Evolutionary conservation across 2,329 filamentous ascomycete genomes (phyloP).

Genomic region (Dothiorella sarmentorum): DNA sequence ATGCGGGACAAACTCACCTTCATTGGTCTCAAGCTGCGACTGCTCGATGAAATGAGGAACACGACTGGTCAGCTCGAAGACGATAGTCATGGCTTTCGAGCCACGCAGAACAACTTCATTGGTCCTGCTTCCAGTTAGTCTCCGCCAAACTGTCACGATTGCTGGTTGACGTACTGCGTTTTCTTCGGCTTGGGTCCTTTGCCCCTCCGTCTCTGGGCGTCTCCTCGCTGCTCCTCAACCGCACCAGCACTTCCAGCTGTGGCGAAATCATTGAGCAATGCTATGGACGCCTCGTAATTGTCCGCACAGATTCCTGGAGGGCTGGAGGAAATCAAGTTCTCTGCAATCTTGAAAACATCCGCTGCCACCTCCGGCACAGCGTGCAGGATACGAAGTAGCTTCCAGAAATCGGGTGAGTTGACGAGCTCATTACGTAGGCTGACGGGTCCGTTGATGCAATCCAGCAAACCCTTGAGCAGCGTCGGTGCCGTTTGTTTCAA

Average conservation of each 20-base stretch:
- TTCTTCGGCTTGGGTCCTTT: constrained; percentile 54
- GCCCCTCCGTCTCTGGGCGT: constrained; percentile 49
- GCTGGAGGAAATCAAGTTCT: constrained; percentile 66
- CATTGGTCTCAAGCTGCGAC: constrained; percentile 82
- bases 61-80: constrained; percentile 76
- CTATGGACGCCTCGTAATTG: constrained; percentile 87
- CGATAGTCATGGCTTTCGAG: constrained; percentile 73
- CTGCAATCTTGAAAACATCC: constrained; percentile 82
- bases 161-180: constrained; percentile 49
- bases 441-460: constrained; percentile 74
- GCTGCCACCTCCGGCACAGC: constrained; percentile 66
- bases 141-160: not conserved
- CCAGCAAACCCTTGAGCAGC: constrained; percentile 72
- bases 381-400: constrained; percentile 74
- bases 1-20: constrained; percentile 56
- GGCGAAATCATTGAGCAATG: constrained; percentile 84
- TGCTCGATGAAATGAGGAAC: constrained; percentile 87
- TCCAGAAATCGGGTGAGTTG: constrained; percentile 96
- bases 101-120: constrained; percentile 73
- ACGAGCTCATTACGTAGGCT: constrained; percentile 87
- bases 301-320: constrained; percentile 85
- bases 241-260: constrained; percentile 73
- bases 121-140: constrained; percentile 45
- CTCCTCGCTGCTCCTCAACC: constrained; percentile 64
- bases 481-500: constrained; percentile 72